These are phyloP conservation scores for Dispira simplex DNA, from an alignment of 192 early-diverging fungal species.

Conservation along the genomic window DNA sequence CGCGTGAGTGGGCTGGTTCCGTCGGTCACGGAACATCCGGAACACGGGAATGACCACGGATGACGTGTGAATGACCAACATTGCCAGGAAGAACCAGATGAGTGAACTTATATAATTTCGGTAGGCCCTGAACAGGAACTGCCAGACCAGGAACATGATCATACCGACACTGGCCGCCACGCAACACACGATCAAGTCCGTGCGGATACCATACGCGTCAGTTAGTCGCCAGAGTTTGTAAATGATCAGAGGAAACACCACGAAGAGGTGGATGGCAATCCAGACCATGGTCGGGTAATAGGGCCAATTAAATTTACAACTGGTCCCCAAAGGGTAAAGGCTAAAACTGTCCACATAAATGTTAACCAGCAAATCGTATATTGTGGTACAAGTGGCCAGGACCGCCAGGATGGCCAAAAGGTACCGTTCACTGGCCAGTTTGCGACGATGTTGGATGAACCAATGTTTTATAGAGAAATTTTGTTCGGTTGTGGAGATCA, in stretches of 20 bases:
- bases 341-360: not conserved
- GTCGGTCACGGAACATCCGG: not conserved
- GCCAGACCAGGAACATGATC: slow-evolving; percentile 9
- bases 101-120: not conserved
- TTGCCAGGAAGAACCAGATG: slow-evolving; percentile 5
- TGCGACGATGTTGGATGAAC: not conserved
- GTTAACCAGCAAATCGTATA: slow-evolving; percentile 1
- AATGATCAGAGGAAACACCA: not conserved
- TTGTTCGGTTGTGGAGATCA: not conserved
- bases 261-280: not conserved
- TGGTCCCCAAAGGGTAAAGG: not conserved
- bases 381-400: not conserved
- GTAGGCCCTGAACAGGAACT: not conserved
- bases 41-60: not conserved
- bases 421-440: not conserved
- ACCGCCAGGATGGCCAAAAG: not conserved
- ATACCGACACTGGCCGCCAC: not conserved
- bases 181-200: not conserved
- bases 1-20: no score
- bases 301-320: not conserved
- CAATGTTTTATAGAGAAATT: not conserved
- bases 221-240: slow-evolving; percentile 7
- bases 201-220: slow-evolving; percentile 5
- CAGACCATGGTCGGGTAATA: not conserved
- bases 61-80: slow-evolving; percentile 4